Base-by-base conservation (phyloP, 805 yeast genomes). In the Metschnikowia lachancei region DNA sequence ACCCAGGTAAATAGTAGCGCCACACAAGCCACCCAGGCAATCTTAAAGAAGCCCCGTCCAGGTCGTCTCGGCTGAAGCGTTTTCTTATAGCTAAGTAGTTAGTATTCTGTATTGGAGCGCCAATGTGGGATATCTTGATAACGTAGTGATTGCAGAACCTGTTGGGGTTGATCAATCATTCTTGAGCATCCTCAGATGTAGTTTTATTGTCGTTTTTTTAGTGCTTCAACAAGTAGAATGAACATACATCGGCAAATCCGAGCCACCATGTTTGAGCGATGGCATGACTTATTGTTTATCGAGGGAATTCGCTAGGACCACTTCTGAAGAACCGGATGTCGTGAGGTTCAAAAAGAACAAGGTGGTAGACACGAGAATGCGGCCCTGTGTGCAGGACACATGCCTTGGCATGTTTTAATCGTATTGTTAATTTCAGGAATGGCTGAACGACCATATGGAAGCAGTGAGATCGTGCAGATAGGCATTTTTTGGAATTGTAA, bases 191-290 rank as follows among this genome's bases (percentile, higher is more conserved):
- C 4, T 5, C 24, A 24, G n/a, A n/a, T n/a, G n/a, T n/a, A n/a
- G n/a, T n/a, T n/a, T n/a, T n/a, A n/a, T n/a, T n/a, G n/a, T n/a
- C n/a, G n/a, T n/a, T n/a, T n/a, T n/a, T n/a, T n/a, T n/a, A n/a
- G n/a, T n/a, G n/a, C n/a, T n/a, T n/a, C n/a, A n/a, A n/a, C n/a
- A n/a, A n/a, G n/a, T n/a, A n/a, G n/a, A n/a, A n/a, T n/a, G n/a
- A 24, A 65, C 67, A 37, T 72, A 62, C 66, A 74, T 60, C 39
- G 82, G 83, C 47, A 78, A 70, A 49, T 75, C 81, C 28, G 72
- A 58, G 62, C 70, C 74, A 33, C 39, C 44, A 42, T 45, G 47
- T 41, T 47, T 54, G 19, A 43, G 49, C 35, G 40, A 30, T 41
- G 47, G 47, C 54, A 54, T 54, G 38, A 43, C 35, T n/a, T 32